Evolutionary conservation across 352 stramenopile genomes (phyloP), one percentile per base, ranked within the genome.

Genomic region (Aphanomyces cochlioides): DNA sequence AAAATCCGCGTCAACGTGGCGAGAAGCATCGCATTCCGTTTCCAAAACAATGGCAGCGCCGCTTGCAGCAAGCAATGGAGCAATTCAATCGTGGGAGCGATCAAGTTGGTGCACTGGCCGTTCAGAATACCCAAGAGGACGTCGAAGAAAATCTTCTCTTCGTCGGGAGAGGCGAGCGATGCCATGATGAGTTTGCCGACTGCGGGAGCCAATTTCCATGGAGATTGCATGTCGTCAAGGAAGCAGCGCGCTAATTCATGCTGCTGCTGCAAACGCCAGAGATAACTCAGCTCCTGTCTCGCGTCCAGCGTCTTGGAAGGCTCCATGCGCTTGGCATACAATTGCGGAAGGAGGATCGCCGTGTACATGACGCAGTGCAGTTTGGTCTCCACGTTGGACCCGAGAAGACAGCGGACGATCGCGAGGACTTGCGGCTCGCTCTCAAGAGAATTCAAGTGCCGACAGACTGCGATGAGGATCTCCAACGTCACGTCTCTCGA

Each of bases 121-220:
- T 61, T 41, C 0, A 70, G 28, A 8, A 70, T 61, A 0, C 36
- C 54, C 4, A 70, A 39, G 3, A 70, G 28, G 3, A 40, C 36
- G 38, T 70, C 64, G 19, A 70, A 39, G 7, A 70, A 48, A 1
- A 41, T 21, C 47, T 70, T 70, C 40, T 70, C 64, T 19, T 70
- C 64, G 3, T 61, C 47, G 19, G 28, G 47, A 10, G 10, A 37
- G 0, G 6, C 4, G 10, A 70, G 19, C 7, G 13, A 34, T 5
- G 8, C 15, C 45, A 63, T 47, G 36, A 70, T 2, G 3, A 61
- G 7, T n/a, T 15, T 47, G 13, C 45, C 36, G 7, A 67, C 13
- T 28, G 28, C 28, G 47, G 36, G 7, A 13, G 47, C n/a, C n/a
- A 53, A 7, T 7, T 67, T 19, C 47, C 41, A 53, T 28, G n/a